Percentiles rank a stretch among this genome's conserved stretches.
These are phyloP conservation scores for Hypoxylon sp. DNA, from an alignment of 2,329 filamentous ascomycete species.

Conservation along the genomic window DNA sequence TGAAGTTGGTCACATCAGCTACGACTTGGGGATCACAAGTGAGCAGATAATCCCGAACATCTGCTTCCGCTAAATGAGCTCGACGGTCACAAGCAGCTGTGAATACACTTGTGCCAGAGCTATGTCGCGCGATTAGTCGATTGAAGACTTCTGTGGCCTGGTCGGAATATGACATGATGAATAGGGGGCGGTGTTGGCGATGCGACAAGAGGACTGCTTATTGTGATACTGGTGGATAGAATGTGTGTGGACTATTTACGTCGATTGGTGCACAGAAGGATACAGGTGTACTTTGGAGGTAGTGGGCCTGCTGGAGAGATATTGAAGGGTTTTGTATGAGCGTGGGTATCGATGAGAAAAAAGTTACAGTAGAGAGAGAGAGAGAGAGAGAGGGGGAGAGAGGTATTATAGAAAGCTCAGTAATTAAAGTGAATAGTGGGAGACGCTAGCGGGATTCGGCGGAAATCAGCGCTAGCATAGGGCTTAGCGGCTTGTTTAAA, in stretches of 20 bases:
- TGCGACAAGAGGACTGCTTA: neutral
- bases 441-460: no score
- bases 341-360: neutral
- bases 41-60: neutral
- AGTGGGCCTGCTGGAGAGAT: neutral
- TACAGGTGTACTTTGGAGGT: neutral
- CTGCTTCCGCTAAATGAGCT: neutral
- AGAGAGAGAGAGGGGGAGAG: neutral
- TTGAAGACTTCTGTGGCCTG: neutral
- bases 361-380: no score
- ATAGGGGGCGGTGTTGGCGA: neutral
- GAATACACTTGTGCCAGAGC: neutral
- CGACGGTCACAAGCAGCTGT: neutral
- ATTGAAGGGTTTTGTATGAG: neutral
- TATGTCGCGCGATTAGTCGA: neutral
- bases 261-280: neutral
- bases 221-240: neutral
- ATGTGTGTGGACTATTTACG: neutral
- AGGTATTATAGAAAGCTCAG: no score
- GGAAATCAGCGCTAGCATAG: no score
- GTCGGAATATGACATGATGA: conserved; percentile 1
- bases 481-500: no score
- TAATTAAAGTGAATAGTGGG: no score
- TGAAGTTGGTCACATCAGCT: neutral
- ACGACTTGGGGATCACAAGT: neutral